Base-by-base conservation (phyloP, 176 grass and related monocot species). In the Alloteropsis semialata region DNA sequence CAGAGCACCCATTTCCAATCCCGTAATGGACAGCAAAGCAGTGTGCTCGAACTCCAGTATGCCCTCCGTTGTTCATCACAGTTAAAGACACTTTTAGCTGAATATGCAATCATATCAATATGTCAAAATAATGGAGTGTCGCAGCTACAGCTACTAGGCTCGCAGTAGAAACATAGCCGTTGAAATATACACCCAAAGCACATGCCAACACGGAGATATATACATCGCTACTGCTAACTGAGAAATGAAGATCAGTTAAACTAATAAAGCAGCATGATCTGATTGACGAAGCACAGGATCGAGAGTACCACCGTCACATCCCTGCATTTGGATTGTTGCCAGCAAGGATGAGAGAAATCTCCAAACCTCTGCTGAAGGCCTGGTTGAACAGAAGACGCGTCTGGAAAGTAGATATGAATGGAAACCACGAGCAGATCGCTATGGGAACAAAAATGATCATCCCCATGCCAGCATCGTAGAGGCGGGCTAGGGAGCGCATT, bases 261-360 rank as follows among this genome's bases (percentile, higher is more conserved):
- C 24, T 46, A 77, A 13, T 16, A 15, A 71, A 44, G 27, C 56
- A 65, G 15, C 74, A 77, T 5, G 3, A 37, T 86, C 72, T 21
- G 29, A 55, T 15, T 29, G 14, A 34, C 4, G 53, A 82, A 74
- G 68, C 59, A 68, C 33, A 81, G 42, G 53, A 36, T 38, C 18
- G 9, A 27, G 55, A 29, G 29, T 14, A 16, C 18, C 34, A 65
- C 16, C 46, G 49, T 93, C 84, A 93, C 65, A 90, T 69, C 48
- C 87, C 89, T 53, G 89, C 43, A 85, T 97, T 97, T 41, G 88
- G 94, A 73, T 97, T 92, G 81, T 97, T 94, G 80, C 94, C 94
- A 66, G 92, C 90, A 72, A 97, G 92, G 81, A 97, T 94, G 33
- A 97, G 90, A 75, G 94, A 97, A 8, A 97, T 97, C 92, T 97